phyloP scores from a whole-genome alignment of 208 protist genomes.

The Crithidia expoeki region DNA sequence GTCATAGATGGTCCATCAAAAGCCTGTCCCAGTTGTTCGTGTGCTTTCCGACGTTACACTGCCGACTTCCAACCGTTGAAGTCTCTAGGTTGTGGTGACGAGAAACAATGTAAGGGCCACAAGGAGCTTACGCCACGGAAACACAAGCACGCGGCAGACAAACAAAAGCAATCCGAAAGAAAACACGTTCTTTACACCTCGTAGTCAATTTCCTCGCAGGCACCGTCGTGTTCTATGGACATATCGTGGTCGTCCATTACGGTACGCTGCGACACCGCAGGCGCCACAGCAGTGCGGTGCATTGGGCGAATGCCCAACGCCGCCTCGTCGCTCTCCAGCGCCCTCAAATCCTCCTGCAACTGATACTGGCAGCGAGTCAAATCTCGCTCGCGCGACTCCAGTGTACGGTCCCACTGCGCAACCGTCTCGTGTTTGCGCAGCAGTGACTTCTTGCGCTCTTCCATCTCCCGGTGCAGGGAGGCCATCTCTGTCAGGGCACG shows the following conservation, averaged over 20 bases:
- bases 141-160: background rate
- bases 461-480: slow-evolving; percentile 65
- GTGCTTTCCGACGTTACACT: too few relatives aligned
- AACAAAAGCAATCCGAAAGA: background rate
- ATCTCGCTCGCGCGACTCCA: slow-evolving; percentile 77
- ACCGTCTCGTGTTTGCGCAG: slow-evolving; percentile 75
- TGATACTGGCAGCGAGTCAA: slow-evolving; percentile 68
- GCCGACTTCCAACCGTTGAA: too few relatives aligned
- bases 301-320: slow-evolving; percentile 54
- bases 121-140: too few relatives aligned
- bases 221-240: slow-evolving; percentile 83
- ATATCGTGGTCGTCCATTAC: slow-evolving; percentile 92
- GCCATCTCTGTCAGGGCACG: slow-evolving; percentile 63
- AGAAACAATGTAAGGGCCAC: too few relatives aligned
- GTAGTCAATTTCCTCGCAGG: slow-evolving; percentile 82
- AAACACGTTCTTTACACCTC: slow-evolving; percentile 35
- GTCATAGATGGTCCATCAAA: too few relatives aligned
- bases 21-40: too few relatives aligned
- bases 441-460: slow-evolving; percentile 60
- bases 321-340: slow-evolving; percentile 65
- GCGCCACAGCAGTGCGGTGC: slow-evolving; percentile 34
- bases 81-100: too few relatives aligned
- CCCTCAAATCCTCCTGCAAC: slow-evolving; percentile 61
- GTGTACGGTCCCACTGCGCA: slow-evolving; percentile 64
- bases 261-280: slow-evolving; percentile 72